Conservation (phyloP, 495 filamentous ascomycete species). For the Hypoxylon lenormandii region DNA sequence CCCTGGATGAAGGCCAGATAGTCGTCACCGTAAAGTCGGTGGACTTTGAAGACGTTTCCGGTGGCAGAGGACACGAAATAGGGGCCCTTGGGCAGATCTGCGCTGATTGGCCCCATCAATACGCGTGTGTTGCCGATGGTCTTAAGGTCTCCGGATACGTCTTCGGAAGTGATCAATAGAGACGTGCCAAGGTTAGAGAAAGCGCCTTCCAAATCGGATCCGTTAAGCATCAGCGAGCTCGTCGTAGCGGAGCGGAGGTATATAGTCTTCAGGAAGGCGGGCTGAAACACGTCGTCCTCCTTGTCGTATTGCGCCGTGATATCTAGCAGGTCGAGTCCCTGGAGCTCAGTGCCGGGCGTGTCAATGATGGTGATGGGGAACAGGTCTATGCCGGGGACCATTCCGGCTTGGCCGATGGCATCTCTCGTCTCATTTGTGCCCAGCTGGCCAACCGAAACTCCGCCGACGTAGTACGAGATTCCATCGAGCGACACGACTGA, state of each 20-base stretch:
- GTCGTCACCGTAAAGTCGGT: background rate
- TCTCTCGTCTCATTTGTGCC: background rate
- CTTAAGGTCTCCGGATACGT: background rate
- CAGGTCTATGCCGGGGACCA: background rate
- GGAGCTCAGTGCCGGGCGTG: background rate
- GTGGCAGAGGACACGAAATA: constrained; percentile 1
- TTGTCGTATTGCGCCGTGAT: constrained; percentile 5
- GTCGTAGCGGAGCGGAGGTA: background rate
- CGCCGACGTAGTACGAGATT: constrained; percentile 4
- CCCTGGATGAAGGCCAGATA: constrained; percentile 8
- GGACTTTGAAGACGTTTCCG: constrained; percentile 2
- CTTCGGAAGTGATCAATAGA: constrained; percentile 3
- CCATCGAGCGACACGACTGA: constrained; percentile 4
- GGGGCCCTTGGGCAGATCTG: background rate
- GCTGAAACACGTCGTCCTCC: constrained; percentile 5
- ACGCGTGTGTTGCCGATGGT: background rate
- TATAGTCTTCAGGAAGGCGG: background rate
- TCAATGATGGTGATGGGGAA: constrained; percentile 7
- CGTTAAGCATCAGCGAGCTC: background rate
- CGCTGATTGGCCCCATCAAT: background rate
- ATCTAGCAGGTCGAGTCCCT: background rate
- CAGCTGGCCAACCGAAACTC: background rate
- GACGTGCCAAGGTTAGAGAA: background rate
- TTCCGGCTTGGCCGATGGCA: background rate
- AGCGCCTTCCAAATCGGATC: background rate